Percentiles rank a stretch among this genome's conserved stretches.
phyloP scores from a whole-genome alignment of 1,139 yeast species.

The Suhomyces bolitotheri region DNA sequence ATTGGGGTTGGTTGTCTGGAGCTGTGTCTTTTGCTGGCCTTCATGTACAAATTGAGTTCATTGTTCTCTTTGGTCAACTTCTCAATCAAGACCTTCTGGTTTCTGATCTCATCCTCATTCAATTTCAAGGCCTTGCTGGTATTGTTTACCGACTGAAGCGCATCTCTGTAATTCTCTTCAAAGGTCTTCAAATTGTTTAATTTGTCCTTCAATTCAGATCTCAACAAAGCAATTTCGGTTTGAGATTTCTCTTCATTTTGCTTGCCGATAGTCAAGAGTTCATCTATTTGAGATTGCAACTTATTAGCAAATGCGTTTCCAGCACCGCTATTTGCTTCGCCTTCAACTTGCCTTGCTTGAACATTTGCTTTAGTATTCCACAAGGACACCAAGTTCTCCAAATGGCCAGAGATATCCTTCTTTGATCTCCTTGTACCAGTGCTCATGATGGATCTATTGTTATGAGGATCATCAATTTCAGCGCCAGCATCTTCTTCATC shows the following conservation, averaged over 20 bases:
- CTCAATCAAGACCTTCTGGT: constrained; percentile 56
- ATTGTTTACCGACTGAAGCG: constrained; percentile 69
- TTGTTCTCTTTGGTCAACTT: constrained; percentile 66
- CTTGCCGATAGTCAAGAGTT: constrained; percentile 41
- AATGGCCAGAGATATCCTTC: constrained; percentile 40
- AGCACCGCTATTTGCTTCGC: constrained; percentile 7
- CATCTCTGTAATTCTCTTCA: constrained; percentile 64
- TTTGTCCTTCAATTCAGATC: constrained; percentile 35
- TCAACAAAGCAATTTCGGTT: constrained; percentile 37
- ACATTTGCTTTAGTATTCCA: constrained; percentile 29
- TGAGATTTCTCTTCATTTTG: constrained; percentile 38
- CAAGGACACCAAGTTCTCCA: constrained; percentile 39
- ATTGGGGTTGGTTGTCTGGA: constrained; percentile 29
- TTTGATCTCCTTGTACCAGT: constrained; percentile 28
- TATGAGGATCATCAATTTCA: constrained; percentile 15
- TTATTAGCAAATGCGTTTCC: constrained; percentile 33
- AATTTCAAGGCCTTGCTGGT: constrained; percentile 73
- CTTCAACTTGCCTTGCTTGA: constrained; percentile 10
- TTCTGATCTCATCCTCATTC: constrained; percentile 69
- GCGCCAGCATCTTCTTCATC: constrained; percentile 27
- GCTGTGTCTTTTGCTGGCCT: constrained; percentile 40
- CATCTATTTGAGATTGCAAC: constrained; percentile 52
- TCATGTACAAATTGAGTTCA: constrained; percentile 58
- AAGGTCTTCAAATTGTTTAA: constrained; percentile 38
- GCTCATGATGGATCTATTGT: constrained; percentile 31